These are phyloP conservation scores for Paraglomus occultum DNA, from an alignment of 192 early-diverging fungal genomes.

Conservation along the genomic window DNA sequence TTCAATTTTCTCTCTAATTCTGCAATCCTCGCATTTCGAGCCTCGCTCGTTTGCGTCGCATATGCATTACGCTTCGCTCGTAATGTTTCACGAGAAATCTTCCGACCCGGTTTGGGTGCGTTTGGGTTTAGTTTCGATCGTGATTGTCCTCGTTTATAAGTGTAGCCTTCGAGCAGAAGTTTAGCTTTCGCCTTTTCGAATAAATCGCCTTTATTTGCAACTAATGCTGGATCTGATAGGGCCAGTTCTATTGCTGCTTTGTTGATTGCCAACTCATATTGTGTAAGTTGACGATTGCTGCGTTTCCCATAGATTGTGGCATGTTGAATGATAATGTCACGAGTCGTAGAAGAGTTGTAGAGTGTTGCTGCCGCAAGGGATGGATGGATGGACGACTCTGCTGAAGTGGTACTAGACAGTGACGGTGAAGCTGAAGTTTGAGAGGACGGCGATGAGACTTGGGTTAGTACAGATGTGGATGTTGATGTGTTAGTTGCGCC, in stretches of 20 bases:
- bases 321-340: constrained; percentile 48
- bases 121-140: constrained; percentile 54
- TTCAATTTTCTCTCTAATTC: constrained; percentile 38
- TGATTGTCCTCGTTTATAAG: constrained; percentile 55
- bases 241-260: constrained; percentile 46
- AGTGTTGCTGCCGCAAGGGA: constrained; percentile 21
- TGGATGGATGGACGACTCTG: constrained; percentile 5
- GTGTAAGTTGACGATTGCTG: constrained; percentile 45
- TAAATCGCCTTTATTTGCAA: constrained; percentile 45
- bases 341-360: constrained; percentile 26
- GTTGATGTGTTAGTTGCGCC: neutral
- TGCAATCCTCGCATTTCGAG: constrained; percentile 37
- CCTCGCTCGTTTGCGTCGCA: constrained; percentile 37
- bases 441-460: constrained; percentile 34
- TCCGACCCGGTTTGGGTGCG: constrained; percentile 33
- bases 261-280: constrained; percentile 56
- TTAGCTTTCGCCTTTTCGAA: constrained; percentile 52
- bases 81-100: constrained; percentile 30
- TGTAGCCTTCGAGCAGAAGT: constrained; percentile 48
- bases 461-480: constrained; percentile 27
- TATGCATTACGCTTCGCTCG: constrained; percentile 44
- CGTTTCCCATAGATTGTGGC: constrained; percentile 57
- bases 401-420: constrained; percentile 23
- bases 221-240: constrained; percentile 41
- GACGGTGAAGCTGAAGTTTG: constrained; percentile 34